Base-by-base conservation (phyloP, 768 basidiomycete species). In the Podaxis pistillaris region DNA sequence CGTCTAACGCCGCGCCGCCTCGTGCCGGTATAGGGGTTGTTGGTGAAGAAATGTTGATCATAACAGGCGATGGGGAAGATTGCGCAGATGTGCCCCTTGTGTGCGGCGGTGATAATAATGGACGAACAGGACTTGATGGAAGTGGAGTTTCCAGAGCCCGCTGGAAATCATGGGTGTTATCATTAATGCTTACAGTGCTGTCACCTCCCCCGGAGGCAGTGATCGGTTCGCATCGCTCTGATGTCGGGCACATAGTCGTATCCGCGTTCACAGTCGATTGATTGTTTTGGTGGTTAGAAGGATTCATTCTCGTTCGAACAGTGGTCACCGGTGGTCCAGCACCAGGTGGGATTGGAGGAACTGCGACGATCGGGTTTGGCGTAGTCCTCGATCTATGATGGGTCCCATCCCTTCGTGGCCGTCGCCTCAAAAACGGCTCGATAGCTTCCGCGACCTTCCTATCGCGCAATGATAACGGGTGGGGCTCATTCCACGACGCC, bases 21-120 rank as follows among this genome's bases (percentile, higher is more conserved):
- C 49, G 49, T 33, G 62, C 50, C 37, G 58, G 58, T n/a, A 58
- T 37, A 41, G 58, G 56, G 6, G 64, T 58, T 22, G 60, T 67
- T 3, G 68, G 52, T 26, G 68, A 56, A 33, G 67, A 63, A 46
- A 41, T 6, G 22, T n/a, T 38, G 15, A 50, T 38, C 5, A 17
- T 62, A 9, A 47, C 33, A 12, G 61, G 56, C 24, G 53, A 41
- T 12, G 54, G 55, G 6, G 60, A 61, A n/a, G 44, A 55, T 36
- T 51, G 26, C 19, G 6, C 12, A 12, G 44, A 30, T 58, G 24
- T 11, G 13, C 17, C 4, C 24, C 22, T 19, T 12, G 5, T 22
- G 15, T 12, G 17, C 37, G 41, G 33, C 33, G 51, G 15, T 26
- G 46, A 28, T 6, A 26, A 50, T 64, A 47, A 17, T 24, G 53